Conservation (phyloP, 2,329 filamentous ascomycete species). For the Fusarium sp. region DNA sequence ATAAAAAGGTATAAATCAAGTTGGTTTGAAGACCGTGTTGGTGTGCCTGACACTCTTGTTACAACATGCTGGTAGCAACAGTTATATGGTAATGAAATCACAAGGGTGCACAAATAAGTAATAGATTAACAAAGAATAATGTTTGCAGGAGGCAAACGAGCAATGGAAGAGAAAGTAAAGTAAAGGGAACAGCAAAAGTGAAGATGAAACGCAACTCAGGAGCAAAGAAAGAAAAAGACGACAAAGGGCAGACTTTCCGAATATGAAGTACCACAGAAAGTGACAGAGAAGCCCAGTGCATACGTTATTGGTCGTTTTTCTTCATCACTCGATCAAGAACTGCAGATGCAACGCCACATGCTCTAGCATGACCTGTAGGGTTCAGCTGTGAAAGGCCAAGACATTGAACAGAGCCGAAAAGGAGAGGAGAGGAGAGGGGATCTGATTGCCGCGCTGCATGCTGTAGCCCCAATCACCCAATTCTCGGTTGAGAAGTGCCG, state of each 20-base stretch:
- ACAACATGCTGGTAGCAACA: constrained; percentile 18
- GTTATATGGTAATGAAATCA: not conserved
- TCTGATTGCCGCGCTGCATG: constrained; percentile 16
- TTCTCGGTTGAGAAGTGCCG: constrained; percentile 28
- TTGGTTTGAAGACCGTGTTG: not conserved
- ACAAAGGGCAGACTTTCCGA: constrained; percentile 2
- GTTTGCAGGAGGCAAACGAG: constrained; percentile 20
- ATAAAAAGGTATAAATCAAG: constrained; percentile 1
- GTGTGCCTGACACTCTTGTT: constrained; percentile 32
- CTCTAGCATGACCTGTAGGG: constrained; percentile 2
- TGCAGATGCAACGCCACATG: constrained; percentile 14
- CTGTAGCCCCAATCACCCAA: constrained; percentile 19
- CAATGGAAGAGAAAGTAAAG: constrained; percentile 3
- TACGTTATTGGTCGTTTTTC: not conserved
- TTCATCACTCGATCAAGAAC: constrained; percentile 33
- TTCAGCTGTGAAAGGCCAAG: constrained; percentile 24
- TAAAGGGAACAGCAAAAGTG: not conserved
- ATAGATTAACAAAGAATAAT: not conserved
- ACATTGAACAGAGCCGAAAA: not conserved
- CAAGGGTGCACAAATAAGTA: not conserved
- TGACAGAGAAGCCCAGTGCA: not conserved
- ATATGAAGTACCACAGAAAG: constrained; percentile 23
- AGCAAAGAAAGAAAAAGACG: constrained; percentile 9
- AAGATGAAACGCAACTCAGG: constrained; percentile 21
- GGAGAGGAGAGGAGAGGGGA: not conserved